Conservation (phyloP, 345 rosid genomes). For the Pugionium dolabratum region DNA sequence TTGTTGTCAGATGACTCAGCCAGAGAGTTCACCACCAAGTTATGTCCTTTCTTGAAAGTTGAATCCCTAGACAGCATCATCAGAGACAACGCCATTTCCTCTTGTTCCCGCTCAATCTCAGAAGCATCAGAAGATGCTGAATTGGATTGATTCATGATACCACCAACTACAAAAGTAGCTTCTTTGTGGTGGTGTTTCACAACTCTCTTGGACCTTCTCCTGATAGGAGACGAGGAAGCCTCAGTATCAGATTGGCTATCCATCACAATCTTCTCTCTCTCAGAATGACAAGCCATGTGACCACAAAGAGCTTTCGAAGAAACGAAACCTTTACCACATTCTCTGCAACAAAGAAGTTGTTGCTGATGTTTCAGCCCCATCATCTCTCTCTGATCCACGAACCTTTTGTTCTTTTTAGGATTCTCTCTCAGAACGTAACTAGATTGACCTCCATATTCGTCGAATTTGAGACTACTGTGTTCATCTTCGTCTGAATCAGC, state of each 20-base stretch:
- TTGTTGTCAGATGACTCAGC: slow-evolving; percentile 68
- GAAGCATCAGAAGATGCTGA: slow-evolving; percentile 52
- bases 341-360: slow-evolving; percentile 57
- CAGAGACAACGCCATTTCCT: slow-evolving; percentile 59
- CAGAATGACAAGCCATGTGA: slow-evolving; percentile 91
- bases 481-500: slow-evolving; percentile 46
- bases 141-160: slow-evolving; percentile 31
- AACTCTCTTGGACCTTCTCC: slow-evolving; percentile 63
- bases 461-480: slow-evolving; percentile 39
- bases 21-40: slow-evolving; percentile 45
- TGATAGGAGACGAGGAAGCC: slow-evolving; percentile 57
- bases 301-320: slow-evolving; percentile 90
- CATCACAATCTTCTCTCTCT: slow-evolving; percentile 51
- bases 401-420: slow-evolving; percentile 63
- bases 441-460: slow-evolving; percentile 55
- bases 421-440: slow-evolving; percentile 70
- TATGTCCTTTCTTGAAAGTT: slow-evolving; percentile 45
- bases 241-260: slow-evolving; percentile 78
- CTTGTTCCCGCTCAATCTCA: slow-evolving; percentile 59
- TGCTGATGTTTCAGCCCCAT: slow-evolving; percentile 17
- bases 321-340: slow-evolving; percentile 85
- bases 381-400: slow-evolving; percentile 49
- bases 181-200: slow-evolving; percentile 44
- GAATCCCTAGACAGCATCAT: slow-evolving; percentile 68
- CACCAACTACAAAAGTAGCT: slow-evolving; percentile 28